Evolutionary conservation across 2,329 filamentous ascomycete species (phyloP).

Genomic region (Fusarium floridanum): DNA sequence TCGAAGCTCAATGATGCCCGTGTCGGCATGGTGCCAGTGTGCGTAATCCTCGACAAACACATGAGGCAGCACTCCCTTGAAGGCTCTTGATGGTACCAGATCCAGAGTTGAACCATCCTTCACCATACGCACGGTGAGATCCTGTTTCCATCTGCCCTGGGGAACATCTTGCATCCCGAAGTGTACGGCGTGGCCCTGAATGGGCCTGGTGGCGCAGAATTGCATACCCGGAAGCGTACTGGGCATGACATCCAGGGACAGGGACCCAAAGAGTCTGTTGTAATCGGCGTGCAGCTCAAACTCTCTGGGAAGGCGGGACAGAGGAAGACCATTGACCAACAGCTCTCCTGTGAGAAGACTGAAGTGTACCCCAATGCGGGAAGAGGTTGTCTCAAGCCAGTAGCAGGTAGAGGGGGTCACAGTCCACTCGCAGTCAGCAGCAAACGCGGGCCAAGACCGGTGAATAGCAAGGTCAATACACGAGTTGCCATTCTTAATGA

Average conservation of each 20-base stretch:
- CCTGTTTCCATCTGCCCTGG: conserved; percentile 1
- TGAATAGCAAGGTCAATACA: conserved; percentile 33
- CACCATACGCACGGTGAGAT: conserved; percentile 51
- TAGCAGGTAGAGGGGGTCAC: conserved; percentile 6
- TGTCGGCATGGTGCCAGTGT: conserved; percentile 60
- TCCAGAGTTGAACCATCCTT: conserved; percentile 32
- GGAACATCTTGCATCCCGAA: conserved; percentile 54
- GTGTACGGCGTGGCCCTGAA: conserved; percentile 36
- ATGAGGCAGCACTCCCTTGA: conserved; percentile 49
- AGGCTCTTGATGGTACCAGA: conserved; percentile 51
- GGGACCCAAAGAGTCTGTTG: conserved; percentile 21
- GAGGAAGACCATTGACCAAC: conserved; percentile 16
- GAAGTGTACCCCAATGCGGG: conserved; percentile 11
- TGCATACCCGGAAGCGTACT: conserved; percentile 48
- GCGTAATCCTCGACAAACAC: conserved; percentile 55
- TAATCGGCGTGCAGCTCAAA: conserved; percentile 22
- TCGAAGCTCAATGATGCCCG: conserved; percentile 51
- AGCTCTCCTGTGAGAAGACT: conserved; percentile 29
- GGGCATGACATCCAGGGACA: conserved; percentile 37
- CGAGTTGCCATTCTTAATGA: not conserved
- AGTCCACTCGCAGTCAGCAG: not conserved
- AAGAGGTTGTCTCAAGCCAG: conserved; percentile 24
- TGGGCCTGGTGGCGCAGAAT: conserved; percentile 54
- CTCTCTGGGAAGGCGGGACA: conserved; percentile 22
- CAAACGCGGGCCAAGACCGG: conserved; percentile 35